Evolutionary conservation across 306 rosid genomes (phyloP).

Genomic region (Prosopis cineraria): DNA sequence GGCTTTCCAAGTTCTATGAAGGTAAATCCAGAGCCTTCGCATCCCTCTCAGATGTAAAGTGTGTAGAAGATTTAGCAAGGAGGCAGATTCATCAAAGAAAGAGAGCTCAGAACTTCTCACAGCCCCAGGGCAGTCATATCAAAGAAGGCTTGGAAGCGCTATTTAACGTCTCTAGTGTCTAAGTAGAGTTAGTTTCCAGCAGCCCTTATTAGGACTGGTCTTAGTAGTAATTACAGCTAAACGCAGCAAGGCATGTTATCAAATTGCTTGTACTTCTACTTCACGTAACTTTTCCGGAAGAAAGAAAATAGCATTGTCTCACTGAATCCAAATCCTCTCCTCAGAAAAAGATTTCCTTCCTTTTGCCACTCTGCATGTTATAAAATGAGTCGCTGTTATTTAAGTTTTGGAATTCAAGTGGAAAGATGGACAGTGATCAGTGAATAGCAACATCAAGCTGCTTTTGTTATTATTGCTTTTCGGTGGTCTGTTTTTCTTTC

Average conservation of each 20-base stretch:
- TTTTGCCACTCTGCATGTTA: not conserved
- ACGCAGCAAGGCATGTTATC: not conserved
- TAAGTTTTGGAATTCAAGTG: not conserved
- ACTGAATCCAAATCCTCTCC: not conserved
- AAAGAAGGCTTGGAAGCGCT: slow-evolving; percentile 34
- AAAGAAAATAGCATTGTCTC: not conserved
- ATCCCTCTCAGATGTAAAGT: slow-evolving; percentile 41
- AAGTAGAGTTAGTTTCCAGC: slow-evolving; percentile 7
- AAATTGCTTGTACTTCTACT: not conserved
- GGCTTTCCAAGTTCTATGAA: slow-evolving; percentile 44
- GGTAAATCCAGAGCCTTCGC: slow-evolving; percentile 49
- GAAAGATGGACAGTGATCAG: not conserved
- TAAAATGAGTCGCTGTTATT: not conserved
- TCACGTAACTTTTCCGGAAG: not conserved
- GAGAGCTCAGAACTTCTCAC: slow-evolving; percentile 33
- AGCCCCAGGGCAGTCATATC: slow-evolving; percentile 37
- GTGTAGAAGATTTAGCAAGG: slow-evolving; percentile 49
- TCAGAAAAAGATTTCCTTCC: too few species aligned
- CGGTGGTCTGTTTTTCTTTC: not conserved
- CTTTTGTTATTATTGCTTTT: not conserved
- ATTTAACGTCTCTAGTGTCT: not conserved
- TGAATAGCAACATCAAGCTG: not conserved
- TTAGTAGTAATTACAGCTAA: not conserved
- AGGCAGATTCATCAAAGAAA: slow-evolving; percentile 32
- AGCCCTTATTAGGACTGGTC: not conserved